Conservation (phyloP, 768 basidiomycete genomes). For the Rhodotorula graminis region DNA sequence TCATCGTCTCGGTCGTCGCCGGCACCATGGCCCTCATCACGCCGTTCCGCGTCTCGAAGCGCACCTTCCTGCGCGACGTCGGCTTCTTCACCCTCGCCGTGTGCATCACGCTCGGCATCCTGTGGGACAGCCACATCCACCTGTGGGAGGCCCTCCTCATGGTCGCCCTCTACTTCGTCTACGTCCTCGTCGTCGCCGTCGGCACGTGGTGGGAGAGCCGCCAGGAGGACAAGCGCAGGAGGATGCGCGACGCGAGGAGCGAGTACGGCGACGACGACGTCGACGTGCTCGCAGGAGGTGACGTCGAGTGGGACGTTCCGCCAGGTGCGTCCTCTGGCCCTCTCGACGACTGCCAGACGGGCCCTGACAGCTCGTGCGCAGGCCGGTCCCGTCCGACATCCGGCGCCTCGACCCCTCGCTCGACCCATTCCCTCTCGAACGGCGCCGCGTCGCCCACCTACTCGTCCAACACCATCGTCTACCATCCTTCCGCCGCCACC, state of each 20-base stretch:
- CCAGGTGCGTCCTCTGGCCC: background rate
- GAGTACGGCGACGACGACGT: conserved; percentile 50
- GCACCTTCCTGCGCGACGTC: conserved; percentile 85
- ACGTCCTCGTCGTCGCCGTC: conserved; percentile 69
- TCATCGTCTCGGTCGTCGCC: conserved; percentile 92
- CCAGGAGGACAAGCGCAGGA: conserved; percentile 60
- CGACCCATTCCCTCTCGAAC: conserved; percentile 2
- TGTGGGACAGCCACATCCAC: conserved; percentile 69
- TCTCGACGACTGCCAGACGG: too few relatives aligned
- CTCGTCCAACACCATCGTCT: conserved; percentile 19
- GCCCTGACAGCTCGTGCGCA: background rate
- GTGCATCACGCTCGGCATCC: conserved; percentile 64
- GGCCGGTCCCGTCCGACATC: conserved; percentile 7
- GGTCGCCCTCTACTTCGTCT: conserved; percentile 67
- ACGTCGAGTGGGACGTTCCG: conserved; percentile 16
- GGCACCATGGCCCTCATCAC: conserved; percentile 97
- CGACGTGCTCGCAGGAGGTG: conserved; percentile 36
- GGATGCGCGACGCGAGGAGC: conserved; percentile 48
- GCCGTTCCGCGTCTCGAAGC: conserved; percentile 76
- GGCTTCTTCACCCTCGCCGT: conserved; percentile 89
- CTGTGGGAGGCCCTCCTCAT: conserved; percentile 69
- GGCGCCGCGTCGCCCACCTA: conserved; percentile 18
- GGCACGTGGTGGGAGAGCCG: conserved; percentile 66
- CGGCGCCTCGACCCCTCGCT: conserved; percentile 15
- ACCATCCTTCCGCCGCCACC: background rate